Base-by-base conservation (phyloP, 1,139 yeast genomes). In the Chernovozyma sophiae-reginae region DNA sequence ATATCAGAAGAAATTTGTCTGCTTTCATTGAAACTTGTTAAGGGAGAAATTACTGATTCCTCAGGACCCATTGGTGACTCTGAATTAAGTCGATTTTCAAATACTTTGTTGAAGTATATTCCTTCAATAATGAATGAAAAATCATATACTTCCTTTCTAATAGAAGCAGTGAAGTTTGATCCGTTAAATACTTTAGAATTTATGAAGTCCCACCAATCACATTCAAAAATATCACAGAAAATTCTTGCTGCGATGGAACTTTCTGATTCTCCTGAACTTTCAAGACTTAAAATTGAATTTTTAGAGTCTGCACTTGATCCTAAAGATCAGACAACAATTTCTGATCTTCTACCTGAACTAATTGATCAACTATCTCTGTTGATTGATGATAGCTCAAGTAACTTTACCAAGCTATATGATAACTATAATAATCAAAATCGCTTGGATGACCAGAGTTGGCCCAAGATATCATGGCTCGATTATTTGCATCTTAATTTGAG, bases 381-480 rank as follows among this genome's bases (percentile, higher is more conserved):
- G 11, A 12, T 7, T 7, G 6, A 6, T 16, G 18, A 26, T 7
- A 26, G 29, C 12, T 12, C 6, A 16, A 49, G 49, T 25, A 62
- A 65, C 38, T 55, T 66, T 30, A 42, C 40, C 4, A 53, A 60
- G 8, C 43, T 68, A 4, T 43, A 47, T 24, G 46, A 52, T 7
- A 58, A 71, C 1, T 70, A 50, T 39, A 41, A 42, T 32, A 43
- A 60, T 3, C 68, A 65, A 32, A 65, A 62, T 38, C 44, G 56
- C 2, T 51, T 68, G 32, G 38, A 44, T 1, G 61, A 58, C 17
- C 45, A 55, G 3, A 45, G 46, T 14, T 65, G 72, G 72, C 71
- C 71, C 10, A 65, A 65, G 38, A 47, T 58, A 3, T 45, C 63
- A 13, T 70, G 74, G 74, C 43, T 59, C 3, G 68, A 63, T 31